phyloP scores from a whole-genome alignment of 768 basidiomycete genomes.

The Leccinum variicolor region DNA sequence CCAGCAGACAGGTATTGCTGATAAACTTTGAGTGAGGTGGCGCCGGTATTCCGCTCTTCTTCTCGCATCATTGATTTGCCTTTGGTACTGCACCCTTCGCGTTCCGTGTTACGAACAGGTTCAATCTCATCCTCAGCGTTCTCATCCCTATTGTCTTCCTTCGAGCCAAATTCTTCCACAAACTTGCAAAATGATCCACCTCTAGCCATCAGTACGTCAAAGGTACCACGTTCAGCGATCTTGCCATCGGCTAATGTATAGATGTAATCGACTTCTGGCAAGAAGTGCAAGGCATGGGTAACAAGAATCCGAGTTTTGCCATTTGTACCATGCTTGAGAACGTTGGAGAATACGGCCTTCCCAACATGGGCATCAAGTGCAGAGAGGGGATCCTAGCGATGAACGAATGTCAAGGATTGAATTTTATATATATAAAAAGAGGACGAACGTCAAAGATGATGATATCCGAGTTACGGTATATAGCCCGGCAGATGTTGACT shows the following conservation, averaged over 20 bases:
- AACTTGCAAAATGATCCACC: slow-evolving; percentile 71
- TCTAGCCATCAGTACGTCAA: slow-evolving; percentile 60
- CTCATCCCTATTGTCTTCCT: slow-evolving; percentile 23
- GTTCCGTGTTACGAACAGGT: slow-evolving; percentile 20
- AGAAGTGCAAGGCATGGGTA: slow-evolving; percentile 88
- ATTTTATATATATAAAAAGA: not conserved
- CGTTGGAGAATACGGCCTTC: slow-evolving; percentile 81
- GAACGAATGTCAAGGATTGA: not conserved
- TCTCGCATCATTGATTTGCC: not conserved
- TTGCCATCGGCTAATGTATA: slow-evolving; percentile 73
- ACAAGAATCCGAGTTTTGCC: slow-evolving; percentile 85
- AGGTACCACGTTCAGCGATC: slow-evolving; percentile 80
- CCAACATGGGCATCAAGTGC: slow-evolving; percentile 93
- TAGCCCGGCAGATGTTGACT: not conserved
- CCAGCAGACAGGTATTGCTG: slow-evolving; percentile 64
- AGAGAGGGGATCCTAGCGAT: slow-evolving; percentile 64
- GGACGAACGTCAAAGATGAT: not conserved
- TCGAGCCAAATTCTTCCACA: slow-evolving; percentile 55
- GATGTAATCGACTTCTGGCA: slow-evolving; percentile 85
- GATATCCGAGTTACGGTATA: slow-evolving; percentile 4
- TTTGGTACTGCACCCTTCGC: not conserved
- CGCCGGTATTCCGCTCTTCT: not conserved
- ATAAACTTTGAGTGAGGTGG: slow-evolving; percentile 28
- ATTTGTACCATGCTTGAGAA: slow-evolving; percentile 58
- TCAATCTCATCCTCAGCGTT: slow-evolving; percentile 33